Percentiles rank a stretch among this genome's conserved stretches.
These are phyloP conservation scores for Penicillium sp. DNA, from an alignment of 2,329 filamentous ascomycete genomes.

Conservation along the genomic window DNA sequence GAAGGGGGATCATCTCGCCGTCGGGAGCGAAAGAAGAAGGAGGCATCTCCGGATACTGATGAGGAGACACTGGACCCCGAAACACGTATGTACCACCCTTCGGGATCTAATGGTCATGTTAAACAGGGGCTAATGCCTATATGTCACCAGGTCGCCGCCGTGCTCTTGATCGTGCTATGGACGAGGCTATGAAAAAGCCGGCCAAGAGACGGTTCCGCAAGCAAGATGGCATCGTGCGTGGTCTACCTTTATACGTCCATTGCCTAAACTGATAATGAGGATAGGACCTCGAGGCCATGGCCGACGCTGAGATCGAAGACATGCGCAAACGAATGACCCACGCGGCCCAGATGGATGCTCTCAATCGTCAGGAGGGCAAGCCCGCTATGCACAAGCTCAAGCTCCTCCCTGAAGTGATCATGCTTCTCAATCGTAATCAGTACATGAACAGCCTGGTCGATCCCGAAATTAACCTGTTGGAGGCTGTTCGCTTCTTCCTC, in stretches of 20 bases:
- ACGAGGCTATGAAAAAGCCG: slow-evolving; percentile 81
- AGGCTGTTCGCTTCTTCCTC: slow-evolving; percentile 94
- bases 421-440: slow-evolving; percentile 81
- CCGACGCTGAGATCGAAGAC: slow-evolving; percentile 83
- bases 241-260: background rate
- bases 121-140: slow-evolving; percentile 3
- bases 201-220: slow-evolving; percentile 67
- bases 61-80: slow-evolving; percentile 80
- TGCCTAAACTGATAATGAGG: slow-evolving; percentile 10
- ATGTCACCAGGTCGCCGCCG: slow-evolving; percentile 60
- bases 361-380: slow-evolving; percentile 71
- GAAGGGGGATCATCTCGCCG: slow-evolving; percentile 50
- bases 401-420: slow-evolving; percentile 85
- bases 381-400: slow-evolving; percentile 91
- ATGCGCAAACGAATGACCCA: slow-evolving; percentile 88
- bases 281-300: slow-evolving; percentile 83
- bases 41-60: slow-evolving; percentile 53
- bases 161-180: slow-evolving; percentile 81
- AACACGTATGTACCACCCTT: slow-evolving; percentile 59
- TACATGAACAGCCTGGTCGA: slow-evolving; percentile 81
- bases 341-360: slow-evolving; percentile 82
- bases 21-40: slow-evolving; percentile 50
- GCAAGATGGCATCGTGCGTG: slow-evolving; percentile 79
- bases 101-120: background rate
- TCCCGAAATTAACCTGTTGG: slow-evolving; percentile 90